Evolutionary conservation across 2,329 filamentous ascomycete species (phyloP).

Genomic region (Diaporthe humulicola): DNA sequence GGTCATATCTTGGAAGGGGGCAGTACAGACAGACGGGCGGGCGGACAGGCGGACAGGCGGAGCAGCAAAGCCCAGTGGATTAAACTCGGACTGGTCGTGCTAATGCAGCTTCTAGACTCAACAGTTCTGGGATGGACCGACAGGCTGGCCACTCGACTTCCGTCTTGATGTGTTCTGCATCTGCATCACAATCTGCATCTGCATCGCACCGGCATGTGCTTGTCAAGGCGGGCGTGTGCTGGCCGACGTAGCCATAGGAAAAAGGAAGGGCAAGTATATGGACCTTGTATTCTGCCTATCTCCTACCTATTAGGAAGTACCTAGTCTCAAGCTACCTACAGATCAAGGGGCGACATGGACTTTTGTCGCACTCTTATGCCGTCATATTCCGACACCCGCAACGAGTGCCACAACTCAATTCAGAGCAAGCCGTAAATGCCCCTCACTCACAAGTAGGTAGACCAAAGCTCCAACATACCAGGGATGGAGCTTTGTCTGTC

Average conservation of each 20-base stretch:
- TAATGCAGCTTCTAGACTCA: conserved; percentile 29
- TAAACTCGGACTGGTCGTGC: conserved; percentile 12
- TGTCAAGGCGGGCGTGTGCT: background rate
- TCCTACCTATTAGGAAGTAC: background rate
- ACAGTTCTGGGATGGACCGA: conserved; percentile 13
- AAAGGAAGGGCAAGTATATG: background rate
- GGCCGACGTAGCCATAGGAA: background rate
- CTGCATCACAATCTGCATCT: conserved; percentile 1
- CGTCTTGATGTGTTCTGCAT: background rate
- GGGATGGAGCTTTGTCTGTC: background rate
- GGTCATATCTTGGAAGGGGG: conserved; percentile 10
- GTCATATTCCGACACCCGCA: conserved; percentile 18
- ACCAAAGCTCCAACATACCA: background rate
- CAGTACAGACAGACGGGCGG: background rate
- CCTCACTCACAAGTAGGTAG: background rate
- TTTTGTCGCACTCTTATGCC: background rate
- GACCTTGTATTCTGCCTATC: background rate
- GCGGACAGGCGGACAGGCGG: background rate
- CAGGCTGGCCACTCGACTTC: background rate
- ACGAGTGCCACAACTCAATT: conserved; percentile 1
- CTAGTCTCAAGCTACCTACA: too few relatives aligned
- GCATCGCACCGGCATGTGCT: conserved; percentile 10
- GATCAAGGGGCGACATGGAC: background rate
- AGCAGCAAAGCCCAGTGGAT: conserved; percentile 12
- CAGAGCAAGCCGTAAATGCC: background rate